Base-by-base conservation (phyloP, 1,284 basidiomycete genomes). In the Cutaneotrichosporon daszewskae region DNA sequence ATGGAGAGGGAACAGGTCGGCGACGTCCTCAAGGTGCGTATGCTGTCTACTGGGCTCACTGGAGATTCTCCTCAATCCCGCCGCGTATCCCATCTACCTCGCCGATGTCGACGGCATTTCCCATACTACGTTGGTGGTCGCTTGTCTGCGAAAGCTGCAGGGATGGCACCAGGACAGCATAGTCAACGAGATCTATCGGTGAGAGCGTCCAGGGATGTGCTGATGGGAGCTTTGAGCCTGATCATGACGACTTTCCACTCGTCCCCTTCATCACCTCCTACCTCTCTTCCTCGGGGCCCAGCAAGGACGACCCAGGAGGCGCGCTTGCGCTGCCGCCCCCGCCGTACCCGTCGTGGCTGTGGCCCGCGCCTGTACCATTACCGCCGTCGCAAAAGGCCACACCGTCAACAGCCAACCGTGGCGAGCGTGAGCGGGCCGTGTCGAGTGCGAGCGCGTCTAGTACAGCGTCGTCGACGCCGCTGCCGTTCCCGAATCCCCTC, bases 331-430 rank as follows among this genome's bases (percentile, higher is more conserved):
- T 67, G 3, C 66, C 66, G 1, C 28, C 55, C 1, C 54, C 62
- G 4, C 64, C 64, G 17, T 64, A 63, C 27, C 62, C 65, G n/a
- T 22, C 53, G 4, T 69, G 65, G 65, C 45, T 69, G n/a, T 69
- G 67, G 67, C 53, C 52, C 0, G 17, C 31, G 3, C 57, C 60
- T 8, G 22, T 43, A 13, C n/a, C 39, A 10, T 19, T 8, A 18
- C 26, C 37, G 12, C 20, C 16, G 10, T 27, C 37, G 17, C 26
- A 10, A 9, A 38, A 10, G 17, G 3, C 20, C 18, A 27, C 23
- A 13, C 35, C 42, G 16, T 29, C 20, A 33, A 8, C 40, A 38
- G 19, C 38, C 4, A 34, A 29, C 5, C 47, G 43, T 13, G 37
- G 33, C 32, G 46, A 48, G n/a, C 37, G 32, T 16, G 49, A 51